A percentile compares a stretch with the other conserved stretches of the same genome.
phyloP scores from a whole-genome alignment of 225 moss, liverwort and hornwort genomes.

The Sphagnum tenellum region DNA sequence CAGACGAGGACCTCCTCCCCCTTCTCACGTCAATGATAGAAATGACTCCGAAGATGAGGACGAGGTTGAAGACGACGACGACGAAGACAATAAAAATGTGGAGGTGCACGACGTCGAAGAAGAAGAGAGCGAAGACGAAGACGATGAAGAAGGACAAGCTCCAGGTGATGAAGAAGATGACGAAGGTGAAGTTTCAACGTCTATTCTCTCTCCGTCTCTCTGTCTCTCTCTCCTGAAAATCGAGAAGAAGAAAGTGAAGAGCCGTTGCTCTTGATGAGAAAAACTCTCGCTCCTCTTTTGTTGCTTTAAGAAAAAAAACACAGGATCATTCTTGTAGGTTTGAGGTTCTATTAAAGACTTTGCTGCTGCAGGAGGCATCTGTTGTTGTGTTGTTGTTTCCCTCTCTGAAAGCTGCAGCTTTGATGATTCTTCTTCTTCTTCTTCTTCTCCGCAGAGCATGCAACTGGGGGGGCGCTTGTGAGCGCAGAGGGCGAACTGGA shows the following conservation, averaged over 20 bases:
- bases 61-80: slow-evolving; percentile 59
- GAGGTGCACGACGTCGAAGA: slow-evolving; percentile 61
- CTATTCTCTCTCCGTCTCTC: no score
- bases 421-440: neutral
- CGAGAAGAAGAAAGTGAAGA: no score
- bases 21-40: slow-evolving; percentile 10
- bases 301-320: no score
- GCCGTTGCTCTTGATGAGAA: no score
- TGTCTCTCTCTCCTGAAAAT: no score
- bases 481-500: slow-evolving; percentile 70
- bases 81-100: slow-evolving; percentile 61
- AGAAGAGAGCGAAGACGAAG: slow-evolving; percentile 34
- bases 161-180: slow-evolving; percentile 52
- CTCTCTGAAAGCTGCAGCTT: no score
- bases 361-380: no score
- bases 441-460: slow-evolving; percentile 25
- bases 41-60: slow-evolving; percentile 57
- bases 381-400: neutral
- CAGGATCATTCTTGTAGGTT: no score
- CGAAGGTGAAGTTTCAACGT: slow-evolving; percentile 7
- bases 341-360: no score
- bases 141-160: slow-evolving; percentile 47
- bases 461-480: slow-evolving; percentile 46
- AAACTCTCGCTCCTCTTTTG: no score
- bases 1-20: slow-evolving; percentile 11